These are phyloP conservation scores for Gaultheria prostrata DNA, from an alignment of 148 eudicot genomes.

Conservation along the genomic window DNA sequence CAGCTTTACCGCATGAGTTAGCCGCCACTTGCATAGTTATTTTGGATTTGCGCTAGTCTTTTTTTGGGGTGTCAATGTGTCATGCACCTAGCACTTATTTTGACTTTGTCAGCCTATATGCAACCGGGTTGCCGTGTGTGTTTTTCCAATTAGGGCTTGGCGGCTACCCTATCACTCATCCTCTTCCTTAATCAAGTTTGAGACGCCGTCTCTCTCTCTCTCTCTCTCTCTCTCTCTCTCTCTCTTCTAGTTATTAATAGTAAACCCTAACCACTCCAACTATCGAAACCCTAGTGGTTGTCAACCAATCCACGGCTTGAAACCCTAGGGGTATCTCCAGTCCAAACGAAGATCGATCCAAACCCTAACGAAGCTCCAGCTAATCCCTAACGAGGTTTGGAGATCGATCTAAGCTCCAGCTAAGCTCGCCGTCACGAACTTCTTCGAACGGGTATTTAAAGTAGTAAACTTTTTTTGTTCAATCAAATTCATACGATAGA, in stretches of 20 bases:
- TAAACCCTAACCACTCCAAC: background rate
- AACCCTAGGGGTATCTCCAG: background rate
- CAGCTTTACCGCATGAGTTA: too few species aligned
- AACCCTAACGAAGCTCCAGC: background rate
- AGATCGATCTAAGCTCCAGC: background rate
- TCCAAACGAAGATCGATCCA: background rate
- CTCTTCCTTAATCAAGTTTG: background rate
- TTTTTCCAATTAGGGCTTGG: background rate
- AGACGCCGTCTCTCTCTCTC: slow-evolving; percentile 2
- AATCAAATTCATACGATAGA: background rate
- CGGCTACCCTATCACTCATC: background rate
- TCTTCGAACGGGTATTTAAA: background rate
- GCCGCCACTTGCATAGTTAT: too few species aligned
- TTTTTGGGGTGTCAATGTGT: too few species aligned
- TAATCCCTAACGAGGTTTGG: background rate
- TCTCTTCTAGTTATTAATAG: background rate
- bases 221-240: background rate
- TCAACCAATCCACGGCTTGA: background rate
- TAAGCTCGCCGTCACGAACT: background rate
- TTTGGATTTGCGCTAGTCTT: too few species aligned
- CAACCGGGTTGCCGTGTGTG: too few species aligned
- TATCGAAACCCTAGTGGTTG: background rate
- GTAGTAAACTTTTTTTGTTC: background rate
- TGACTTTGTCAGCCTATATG: background rate
- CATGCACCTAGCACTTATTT: background rate